phyloP scores from a whole-genome alignment of 2,329 filamentous ascomycete genomes.

The Neoarthrinium moseri region DNA sequence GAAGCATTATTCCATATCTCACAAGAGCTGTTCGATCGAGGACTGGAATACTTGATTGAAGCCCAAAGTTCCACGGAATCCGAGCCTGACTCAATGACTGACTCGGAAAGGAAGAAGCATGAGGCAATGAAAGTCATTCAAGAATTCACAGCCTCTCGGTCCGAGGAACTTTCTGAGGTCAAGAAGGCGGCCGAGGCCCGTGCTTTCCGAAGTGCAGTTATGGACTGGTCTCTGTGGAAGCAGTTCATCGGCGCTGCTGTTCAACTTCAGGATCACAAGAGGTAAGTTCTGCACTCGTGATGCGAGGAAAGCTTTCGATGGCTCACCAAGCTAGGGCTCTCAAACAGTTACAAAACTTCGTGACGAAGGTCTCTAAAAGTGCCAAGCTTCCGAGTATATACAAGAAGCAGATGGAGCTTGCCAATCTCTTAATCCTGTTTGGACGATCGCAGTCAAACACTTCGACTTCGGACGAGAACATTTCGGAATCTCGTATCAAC shows the following conservation, averaged over 20 bases:
- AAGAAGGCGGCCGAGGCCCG: background rate
- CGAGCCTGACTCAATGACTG: background rate
- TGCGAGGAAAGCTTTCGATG: background rate
- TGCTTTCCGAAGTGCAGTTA: constrained; percentile 5
- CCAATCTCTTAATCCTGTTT: constrained; percentile 13
- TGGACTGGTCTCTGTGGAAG: constrained; percentile 35
- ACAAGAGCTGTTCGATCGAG: constrained; percentile 18
- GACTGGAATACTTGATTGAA: constrained; percentile 12
- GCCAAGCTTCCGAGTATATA: constrained; percentile 8
- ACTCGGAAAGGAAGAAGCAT: background rate
- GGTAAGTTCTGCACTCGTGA: constrained; percentile 25
- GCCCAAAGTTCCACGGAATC: constrained; percentile 3
- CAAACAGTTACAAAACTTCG: constrained; percentile 13
- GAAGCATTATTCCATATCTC: constrained; percentile 17
- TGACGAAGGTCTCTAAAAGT: constrained; percentile 14
- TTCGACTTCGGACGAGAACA: background rate
- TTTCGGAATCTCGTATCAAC: constrained; percentile 11
- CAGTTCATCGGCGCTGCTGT: constrained; percentile 37
- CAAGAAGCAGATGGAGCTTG: constrained; percentile 12
- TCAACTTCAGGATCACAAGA: constrained; percentile 27
- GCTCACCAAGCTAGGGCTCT: constrained; percentile 13
- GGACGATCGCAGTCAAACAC: background rate
- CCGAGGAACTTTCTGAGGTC: background rate
- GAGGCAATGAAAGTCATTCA: background rate
- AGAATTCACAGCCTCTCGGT: background rate